Conservation (phyloP, 257 asterid species). For the Nicotiana knightiana region DNA sequence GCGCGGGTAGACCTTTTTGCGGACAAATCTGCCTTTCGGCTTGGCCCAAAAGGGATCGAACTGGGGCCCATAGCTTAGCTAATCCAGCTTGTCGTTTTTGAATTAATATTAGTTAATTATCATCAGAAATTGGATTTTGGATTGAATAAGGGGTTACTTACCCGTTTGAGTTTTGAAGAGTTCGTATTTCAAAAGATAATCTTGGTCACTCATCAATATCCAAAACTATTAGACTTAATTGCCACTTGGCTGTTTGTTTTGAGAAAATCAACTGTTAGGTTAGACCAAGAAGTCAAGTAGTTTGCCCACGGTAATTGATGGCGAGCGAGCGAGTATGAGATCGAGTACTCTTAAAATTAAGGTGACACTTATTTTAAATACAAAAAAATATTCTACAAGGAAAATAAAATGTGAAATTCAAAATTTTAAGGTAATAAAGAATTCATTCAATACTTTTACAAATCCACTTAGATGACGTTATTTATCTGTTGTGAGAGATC, state of each 20-base stretch:
- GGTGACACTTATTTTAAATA: not conserved
- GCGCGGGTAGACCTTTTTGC: not conserved
- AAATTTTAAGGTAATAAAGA: not conserved
- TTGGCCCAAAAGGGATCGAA: not conserved
- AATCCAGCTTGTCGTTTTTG: not conserved
- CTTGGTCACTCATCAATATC: not conserved
- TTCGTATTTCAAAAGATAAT: not conserved
- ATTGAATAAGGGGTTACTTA: constrained; percentile 2
- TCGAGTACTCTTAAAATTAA: not conserved
- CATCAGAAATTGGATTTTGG: not conserved
- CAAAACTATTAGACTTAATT: not conserved
- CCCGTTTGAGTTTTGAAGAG: constrained; percentile 6
- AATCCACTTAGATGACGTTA: too few species aligned
- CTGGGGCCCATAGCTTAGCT: not conserved
- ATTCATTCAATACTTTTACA: not conserved
- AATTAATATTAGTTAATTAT: not conserved
- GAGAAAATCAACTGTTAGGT: not conserved
- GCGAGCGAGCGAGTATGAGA: not conserved
- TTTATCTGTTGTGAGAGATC: not conserved
- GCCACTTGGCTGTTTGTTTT: not conserved
- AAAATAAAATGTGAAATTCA: not conserved
- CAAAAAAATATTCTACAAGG: not conserved
- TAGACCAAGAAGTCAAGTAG: not conserved
- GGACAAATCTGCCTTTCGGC: not conserved
- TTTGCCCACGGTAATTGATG: not conserved